A percentile compares a stretch with the other conserved stretches of the same genome.
These are phyloP conservation scores for Vickermania ingenoplastis DNA, from an alignment of 208 protist genomes.

Conservation along the genomic window DNA sequence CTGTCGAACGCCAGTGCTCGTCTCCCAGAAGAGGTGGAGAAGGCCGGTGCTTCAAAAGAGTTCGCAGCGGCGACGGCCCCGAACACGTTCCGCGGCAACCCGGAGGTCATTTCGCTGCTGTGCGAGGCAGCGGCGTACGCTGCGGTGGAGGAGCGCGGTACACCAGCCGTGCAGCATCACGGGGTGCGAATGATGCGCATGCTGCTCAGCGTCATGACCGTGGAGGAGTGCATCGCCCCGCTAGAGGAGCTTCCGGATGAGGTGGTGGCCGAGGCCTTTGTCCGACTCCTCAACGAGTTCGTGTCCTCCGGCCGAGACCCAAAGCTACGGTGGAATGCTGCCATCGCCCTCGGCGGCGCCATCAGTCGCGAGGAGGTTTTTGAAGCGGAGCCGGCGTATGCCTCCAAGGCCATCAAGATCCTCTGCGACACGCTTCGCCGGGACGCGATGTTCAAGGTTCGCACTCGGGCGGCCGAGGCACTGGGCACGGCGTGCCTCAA, in stretches of 20 bases:
- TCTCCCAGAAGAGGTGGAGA: conserved; percentile 9
- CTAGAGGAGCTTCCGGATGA: conserved; percentile 23
- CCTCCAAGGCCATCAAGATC: conserved; percentile 35
- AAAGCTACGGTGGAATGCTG: conserved; percentile 77
- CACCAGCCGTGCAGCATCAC: conserved; percentile 45
- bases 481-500: conserved; percentile 19
- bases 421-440: conserved; percentile 34
- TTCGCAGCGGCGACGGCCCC: conserved; percentile 4
- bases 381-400: conserved; percentile 50
- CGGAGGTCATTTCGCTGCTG: conserved; percentile 28
- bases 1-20: conserved; percentile 59
- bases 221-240: conserved; percentile 61
- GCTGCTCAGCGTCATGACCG: conserved; percentile 38
- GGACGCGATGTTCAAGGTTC: conserved; percentile 77
- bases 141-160: conserved; percentile 15
- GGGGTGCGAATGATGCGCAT: conserved; percentile 81
- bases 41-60: not conserved
- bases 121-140: conserved; percentile 53
- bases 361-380: conserved; percentile 43
- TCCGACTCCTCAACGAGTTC: conserved; percentile 42
- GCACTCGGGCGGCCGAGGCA: conserved; percentile 59
- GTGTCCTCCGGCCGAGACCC: conserved; percentile 29
- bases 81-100: conserved; percentile 13
- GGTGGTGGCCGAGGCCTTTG: conserved; percentile 59
- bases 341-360: conserved; percentile 49